Conservation (phyloP, 495 filamentous ascomycete species). For the Penicillium paxilli region DNA sequence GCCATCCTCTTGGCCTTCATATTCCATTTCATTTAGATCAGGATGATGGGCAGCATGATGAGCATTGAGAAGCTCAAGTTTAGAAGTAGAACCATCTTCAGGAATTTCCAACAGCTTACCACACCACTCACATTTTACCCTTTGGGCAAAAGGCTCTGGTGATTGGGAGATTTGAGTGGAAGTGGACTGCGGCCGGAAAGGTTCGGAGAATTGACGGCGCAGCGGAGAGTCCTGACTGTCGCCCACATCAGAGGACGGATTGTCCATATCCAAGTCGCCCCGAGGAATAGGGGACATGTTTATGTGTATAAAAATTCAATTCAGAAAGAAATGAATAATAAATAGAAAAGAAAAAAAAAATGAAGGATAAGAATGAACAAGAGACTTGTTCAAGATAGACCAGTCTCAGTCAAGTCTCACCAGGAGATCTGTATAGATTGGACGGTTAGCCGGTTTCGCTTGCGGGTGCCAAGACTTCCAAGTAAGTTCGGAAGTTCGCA, state of each 20-base stretch:
- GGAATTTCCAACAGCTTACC: conserved; percentile 33
- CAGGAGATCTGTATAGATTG: conserved; percentile 31
- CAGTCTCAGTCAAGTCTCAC: background rate
- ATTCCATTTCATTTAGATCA: conserved; percentile 21
- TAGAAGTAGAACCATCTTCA: conserved; percentile 24
- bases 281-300: conserved; percentile 40
- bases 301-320: no score
- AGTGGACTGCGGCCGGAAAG: conserved; percentile 34
- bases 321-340: background rate
- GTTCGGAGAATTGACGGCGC: conserved; percentile 48
- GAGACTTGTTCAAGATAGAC: background rate
- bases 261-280: conserved; percentile 38
- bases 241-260: conserved; percentile 41
- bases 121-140: conserved; percentile 40
- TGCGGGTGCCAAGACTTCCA: conserved; percentile 42
- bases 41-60: conserved; percentile 38
- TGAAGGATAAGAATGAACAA: background rate
- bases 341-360: background rate
- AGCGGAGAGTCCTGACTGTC: conserved; percentile 44
- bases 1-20: conserved; percentile 26
- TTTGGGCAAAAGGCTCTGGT: conserved; percentile 26
- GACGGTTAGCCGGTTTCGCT: conserved; percentile 41
- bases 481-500: no score
- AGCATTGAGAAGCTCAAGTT: conserved; percentile 30
- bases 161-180: conserved; percentile 41